Evolutionary conservation across 352 stramenopile genomes (phyloP), one percentile per base, ranked within the genome.

Genomic region (Peronosclerospora sorghi): DNA sequence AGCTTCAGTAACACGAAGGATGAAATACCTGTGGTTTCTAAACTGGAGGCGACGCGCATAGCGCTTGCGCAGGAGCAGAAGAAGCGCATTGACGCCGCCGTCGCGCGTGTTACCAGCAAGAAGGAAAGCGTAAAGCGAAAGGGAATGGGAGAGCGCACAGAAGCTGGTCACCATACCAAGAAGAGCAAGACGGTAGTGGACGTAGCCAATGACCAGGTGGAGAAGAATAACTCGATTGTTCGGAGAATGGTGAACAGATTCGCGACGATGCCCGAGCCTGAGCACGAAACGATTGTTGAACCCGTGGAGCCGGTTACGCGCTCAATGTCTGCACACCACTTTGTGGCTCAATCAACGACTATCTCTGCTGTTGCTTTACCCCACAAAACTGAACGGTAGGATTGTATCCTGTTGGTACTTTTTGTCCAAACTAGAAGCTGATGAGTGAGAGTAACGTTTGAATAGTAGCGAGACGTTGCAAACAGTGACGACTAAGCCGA

Each of bases 101-200:
- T 71, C 20, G 65, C 69, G 37, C 77, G 77, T 35, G 56, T 84
- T 32, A 67, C 62, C 1, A 48, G 48, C 28, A 80, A 83, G 64
- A 77, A 80, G 35, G 59, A 76, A 14, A 54, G 68, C 47, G 48
- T 65, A 30, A 81, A 90, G 62, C 73, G 71, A 40, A 74, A 86
- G 48, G 56, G 59, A 41, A 41, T 74, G 15, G 62, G 75, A 30
- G 59, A 62, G 20, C 35, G 36, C n/a, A 29, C 67, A 0, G 73
- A 88, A 23, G 10, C 29, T n/a, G 54, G 34, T 5, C 61, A 76
- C 44, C 53, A 40, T 34, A 51, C 43, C 4, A 73, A 80, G 42
- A 62, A 76, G 38, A 68, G 57, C 45, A 75, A 76, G 62, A 78
- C 62, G 17, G 41, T 68, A 0, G 57, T 66, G 34, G 48, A 68